These are phyloP conservation scores for Verticillium albo-atrum DNA, from an alignment of 2,329 filamentous ascomycete genomes.

Conservation along the genomic window DNA sequence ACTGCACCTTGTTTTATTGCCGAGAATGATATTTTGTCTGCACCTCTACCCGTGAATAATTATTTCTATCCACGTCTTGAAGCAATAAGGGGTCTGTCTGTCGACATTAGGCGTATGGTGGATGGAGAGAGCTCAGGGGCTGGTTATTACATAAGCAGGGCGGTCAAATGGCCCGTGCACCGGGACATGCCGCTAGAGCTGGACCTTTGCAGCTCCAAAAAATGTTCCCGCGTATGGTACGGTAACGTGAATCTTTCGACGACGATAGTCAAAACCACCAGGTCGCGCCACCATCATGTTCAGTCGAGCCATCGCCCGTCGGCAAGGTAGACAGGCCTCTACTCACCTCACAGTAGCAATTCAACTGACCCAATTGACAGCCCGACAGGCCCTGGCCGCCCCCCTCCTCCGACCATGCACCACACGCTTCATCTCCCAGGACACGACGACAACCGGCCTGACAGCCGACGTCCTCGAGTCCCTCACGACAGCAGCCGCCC, in stretches of 20 bases:
- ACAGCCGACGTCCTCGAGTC: conserved; percentile 17
- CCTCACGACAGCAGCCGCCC: conserved; percentile 11
- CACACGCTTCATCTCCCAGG: conserved; percentile 30
- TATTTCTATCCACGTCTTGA: too few relatives aligned
- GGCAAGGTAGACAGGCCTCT: conserved; percentile 43
- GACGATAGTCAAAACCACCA: neutral
- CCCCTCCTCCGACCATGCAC: conserved; percentile 34
- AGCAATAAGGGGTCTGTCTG: too few relatives aligned
- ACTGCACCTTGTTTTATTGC: conserved; percentile 1
- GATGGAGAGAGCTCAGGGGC: neutral
- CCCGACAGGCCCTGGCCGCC: conserved; percentile 47
- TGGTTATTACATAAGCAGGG: conserved; percentile 5
- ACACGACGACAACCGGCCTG: conserved; percentile 18
- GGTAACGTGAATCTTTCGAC: neutral
- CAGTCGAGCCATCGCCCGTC: conserved; percentile 47
- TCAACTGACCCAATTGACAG: conserved; percentile 25
- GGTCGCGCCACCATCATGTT: conserved; percentile 43
- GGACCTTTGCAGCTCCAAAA: conserved; percentile 9
- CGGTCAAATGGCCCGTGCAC: conserved; percentile 4
- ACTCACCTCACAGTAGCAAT: too few relatives aligned
- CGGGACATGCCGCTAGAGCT: neutral
- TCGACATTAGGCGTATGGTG: too few relatives aligned
- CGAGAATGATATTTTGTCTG: neutral
- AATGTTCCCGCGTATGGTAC: conserved; percentile 5
- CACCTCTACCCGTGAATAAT: neutral